Base-by-base conservation (phyloP, 2,329 filamentous ascomycete genomes). In the Zymoseptoria ardabiliae region DNA sequence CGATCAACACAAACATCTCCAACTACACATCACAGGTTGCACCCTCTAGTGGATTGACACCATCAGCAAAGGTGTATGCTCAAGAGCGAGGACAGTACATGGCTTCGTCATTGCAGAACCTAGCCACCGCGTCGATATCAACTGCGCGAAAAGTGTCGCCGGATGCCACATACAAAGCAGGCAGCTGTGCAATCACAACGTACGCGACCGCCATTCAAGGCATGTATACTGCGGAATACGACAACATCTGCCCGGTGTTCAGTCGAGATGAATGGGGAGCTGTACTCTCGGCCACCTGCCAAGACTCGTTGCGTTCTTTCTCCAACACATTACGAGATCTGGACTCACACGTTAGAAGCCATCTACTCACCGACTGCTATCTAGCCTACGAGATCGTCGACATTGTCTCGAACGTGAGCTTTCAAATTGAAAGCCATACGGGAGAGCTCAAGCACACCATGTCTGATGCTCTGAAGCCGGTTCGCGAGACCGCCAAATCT, bases 341-440 rank as follows among this genome's bases (percentile, higher is more conserved):
- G 30, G 97, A 97, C 73, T 82, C 84, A 54, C 92, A 97, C 70
- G 91, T 97, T 74, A 91, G 92, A 71, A 79, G 83, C 49, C 92
- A 97, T 70, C 78, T 97, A 48, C 84, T 86, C 65, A 96, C 91
- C 0, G 94, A 99, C 73, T 97, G 93, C 74, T 97, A 90, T 72
- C 82, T 99, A 54, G 91, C 91, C 7, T 99, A 96, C 72, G 94
- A 99, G 72, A 90, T 97, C 30, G 90, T 95, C 30, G 93, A 96
- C 69, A 90, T 97, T 61, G 85, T 97, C 53, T 89, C 90, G 0
- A 83, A 82, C 11, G 81, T 96, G 53, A 91, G 91, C 2, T 87
- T 86, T 58, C 86, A 88, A 48, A 78, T 99, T 3, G 93, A 96
- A 63, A 82, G 84, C 4, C 86, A 88, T 62, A 96, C 91, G 0